Percentiles rank a stretch among this genome's conserved stretches.
Conservation (phyloP, 148 eudicot species). For the Rhododendron ferrugineum region DNA sequence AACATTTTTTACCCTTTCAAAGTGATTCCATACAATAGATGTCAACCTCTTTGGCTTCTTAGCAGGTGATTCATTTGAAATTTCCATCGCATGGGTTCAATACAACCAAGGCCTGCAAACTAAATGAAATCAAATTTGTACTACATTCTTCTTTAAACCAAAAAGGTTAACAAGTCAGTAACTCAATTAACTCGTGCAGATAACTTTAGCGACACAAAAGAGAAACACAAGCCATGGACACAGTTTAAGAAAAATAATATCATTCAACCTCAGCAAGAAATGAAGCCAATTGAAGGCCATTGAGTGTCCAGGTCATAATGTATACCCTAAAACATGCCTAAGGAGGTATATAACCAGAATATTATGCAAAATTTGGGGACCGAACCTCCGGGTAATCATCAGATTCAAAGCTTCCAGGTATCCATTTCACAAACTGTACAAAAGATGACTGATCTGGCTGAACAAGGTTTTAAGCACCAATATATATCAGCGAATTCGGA, state of each 20-base stretch:
- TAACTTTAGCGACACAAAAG: neutral
- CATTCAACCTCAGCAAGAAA: neutral
- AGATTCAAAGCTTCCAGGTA: no score
- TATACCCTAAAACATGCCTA: neutral
- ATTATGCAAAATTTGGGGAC: neutral
- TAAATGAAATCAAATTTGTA: neutral
- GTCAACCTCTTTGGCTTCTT: slow-evolving; percentile 95
- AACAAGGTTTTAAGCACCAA: neutral
- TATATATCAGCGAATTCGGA: neutral
- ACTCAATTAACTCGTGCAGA: neutral
- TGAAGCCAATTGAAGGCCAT: neutral
- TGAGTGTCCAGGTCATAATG: neutral
- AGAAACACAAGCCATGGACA: neutral
- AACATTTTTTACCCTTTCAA: slow-evolving; percentile 86
- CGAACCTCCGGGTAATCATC: neutral
- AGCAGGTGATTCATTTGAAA: slow-evolving; percentile 52
- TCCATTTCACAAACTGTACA: neutral
- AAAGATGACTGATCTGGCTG: neutral
- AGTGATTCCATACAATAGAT: slow-evolving; percentile 94
- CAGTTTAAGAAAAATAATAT: neutral
- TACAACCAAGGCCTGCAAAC: slow-evolving; percentile 27
- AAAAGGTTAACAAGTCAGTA: neutral
- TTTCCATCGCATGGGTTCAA: slow-evolving; percentile 62
- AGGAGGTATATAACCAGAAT: neutral
- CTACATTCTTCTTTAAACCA: neutral